A percentile compares a stretch with the other conserved stretches of the same genome.
Evolutionary conservation across 2,329 filamentous ascomycete genomes (phyloP).

Genomic region (Fonsecaea pedrosoi): DNA sequence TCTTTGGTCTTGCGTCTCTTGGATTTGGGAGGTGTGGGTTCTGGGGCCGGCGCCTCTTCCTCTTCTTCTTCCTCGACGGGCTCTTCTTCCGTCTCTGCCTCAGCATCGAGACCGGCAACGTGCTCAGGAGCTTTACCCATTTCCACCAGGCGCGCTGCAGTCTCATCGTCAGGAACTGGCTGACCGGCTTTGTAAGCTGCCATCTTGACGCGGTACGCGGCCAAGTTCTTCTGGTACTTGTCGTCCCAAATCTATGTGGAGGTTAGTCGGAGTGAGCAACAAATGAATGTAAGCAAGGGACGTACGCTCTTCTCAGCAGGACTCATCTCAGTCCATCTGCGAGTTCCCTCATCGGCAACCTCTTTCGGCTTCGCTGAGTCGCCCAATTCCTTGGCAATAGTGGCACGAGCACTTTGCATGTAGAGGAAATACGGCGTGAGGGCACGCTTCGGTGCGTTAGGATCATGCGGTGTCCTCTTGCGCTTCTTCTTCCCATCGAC

Average conservation of each 20-base stretch:
- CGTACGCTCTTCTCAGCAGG: slow-evolving; percentile 72
- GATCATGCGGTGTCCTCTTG: slow-evolving; percentile 85
- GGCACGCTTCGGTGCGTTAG: slow-evolving; percentile 92
- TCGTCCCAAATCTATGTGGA: slow-evolving; percentile 58
- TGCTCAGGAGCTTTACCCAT: slow-evolving; percentile 42
- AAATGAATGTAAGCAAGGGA: slow-evolving; percentile 19
- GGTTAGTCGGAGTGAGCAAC: slow-evolving; percentile 13
- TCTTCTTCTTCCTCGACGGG: slow-evolving; percentile 46
- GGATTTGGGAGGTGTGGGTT: slow-evolving; percentile 51
- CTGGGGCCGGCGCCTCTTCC: slow-evolving; percentile 48
- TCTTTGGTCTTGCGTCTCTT: slow-evolving; percentile 55
- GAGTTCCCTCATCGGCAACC: slow-evolving; percentile 84
- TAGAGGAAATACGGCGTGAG: slow-evolving; percentile 95
- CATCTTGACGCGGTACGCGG: slow-evolving; percentile 63
- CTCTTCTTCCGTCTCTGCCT: slow-evolving; percentile 46
- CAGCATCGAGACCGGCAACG: slow-evolving; percentile 39
- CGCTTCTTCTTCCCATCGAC: slow-evolving; percentile 79
- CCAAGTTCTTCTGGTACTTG: slow-evolving; percentile 64
- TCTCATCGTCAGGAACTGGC: slow-evolving; percentile 52
- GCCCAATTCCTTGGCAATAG: slow-evolving; percentile 80
- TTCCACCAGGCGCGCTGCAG: slow-evolving; percentile 54
- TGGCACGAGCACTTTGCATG: slow-evolving; percentile 83
- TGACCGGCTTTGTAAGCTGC: slow-evolving; percentile 63
- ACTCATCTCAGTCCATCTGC: slow-evolving; percentile 81
- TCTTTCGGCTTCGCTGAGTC: slow-evolving; percentile 80